Evolutionary conservation across 805 yeast species (phyloP).

Genomic region (Lipomyces spencermartinsiae): DNA sequence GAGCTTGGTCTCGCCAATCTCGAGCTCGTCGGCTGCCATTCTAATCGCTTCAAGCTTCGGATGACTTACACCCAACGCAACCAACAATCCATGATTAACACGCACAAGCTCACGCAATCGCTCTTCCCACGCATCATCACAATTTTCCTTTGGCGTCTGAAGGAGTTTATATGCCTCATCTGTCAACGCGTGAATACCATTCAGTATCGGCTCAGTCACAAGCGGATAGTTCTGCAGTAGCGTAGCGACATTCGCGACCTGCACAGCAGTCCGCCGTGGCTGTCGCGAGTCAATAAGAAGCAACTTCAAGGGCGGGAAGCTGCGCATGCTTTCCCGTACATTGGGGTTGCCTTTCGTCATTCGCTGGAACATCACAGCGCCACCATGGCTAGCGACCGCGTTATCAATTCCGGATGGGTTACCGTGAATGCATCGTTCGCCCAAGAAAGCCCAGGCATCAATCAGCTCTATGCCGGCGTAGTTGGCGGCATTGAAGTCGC

Average conservation of each 20-base stretch:
- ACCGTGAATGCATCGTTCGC: conserved; percentile 95
- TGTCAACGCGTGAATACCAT: conserved; percentile 77
- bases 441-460: conserved; percentile 87
- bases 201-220: conserved; percentile 64
- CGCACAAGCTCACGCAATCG: conserved; percentile 66
- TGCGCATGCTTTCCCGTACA: conserved; percentile 39
- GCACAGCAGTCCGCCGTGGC: conserved; percentile 84
- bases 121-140: conserved; percentile 38
- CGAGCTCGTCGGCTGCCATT: conserved; percentile 63
- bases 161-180: conserved; percentile 72
- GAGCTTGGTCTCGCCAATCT: conserved; percentile 85
- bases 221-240: conserved; percentile 60
- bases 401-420: conserved; percentile 97
- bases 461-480: conserved; percentile 61
- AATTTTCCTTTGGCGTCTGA: conserved; percentile 48
- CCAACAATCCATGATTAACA: conserved; percentile 86
- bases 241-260: conserved; percentile 77
- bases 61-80: conserved; percentile 88
- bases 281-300: conserved; percentile 82
- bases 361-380: conserved; percentile 90
- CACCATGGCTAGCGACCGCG: conserved; percentile 94
- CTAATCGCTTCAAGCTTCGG: conserved; percentile 84
- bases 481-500: conserved; percentile 40
- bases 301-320: conserved; percentile 75
- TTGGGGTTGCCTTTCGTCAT: conserved; percentile 28